Evolutionary conservation across 345 rosid species (phyloP), one percentile per base, ranked within the genome.

Genomic region (Erysimum cheiranthoides): DNA sequence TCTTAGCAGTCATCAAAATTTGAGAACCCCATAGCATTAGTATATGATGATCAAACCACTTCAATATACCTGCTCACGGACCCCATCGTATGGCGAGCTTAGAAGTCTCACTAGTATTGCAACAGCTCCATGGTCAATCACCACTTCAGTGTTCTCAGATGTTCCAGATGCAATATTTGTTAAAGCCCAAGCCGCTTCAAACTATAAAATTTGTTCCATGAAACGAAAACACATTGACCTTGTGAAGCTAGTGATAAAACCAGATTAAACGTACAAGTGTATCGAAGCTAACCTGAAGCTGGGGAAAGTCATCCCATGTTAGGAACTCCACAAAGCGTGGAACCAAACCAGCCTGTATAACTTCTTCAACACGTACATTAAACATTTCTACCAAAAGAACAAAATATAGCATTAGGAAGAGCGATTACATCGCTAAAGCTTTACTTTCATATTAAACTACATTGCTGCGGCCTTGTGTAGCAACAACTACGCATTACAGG

Each of bases 111-210:
- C 94, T 69, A 91, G 89, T 13, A 87, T 82, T 45, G 94, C 90
- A 40, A 91, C 94, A 73, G 93, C 97, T 25, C 97, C 97, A 82
- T 89, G 92, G 70, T 91, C 94, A 68, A 91, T 87, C 13, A 91
- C 93, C 73, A 89, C 97, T 86, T 82, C 89, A 8, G 97, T 91
- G 81, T 91, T 86, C 82, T 91, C 97, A 47, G 97, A 91, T 65
- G 97, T 89, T 52, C 97, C 97, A 56, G 97, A 91, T 66, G 97
- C 94, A 75, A 89, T 89, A 80, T 91, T 91, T 51, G 97, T 91
- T 61, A 91, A 85, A 7, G 94, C 94, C 97, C 97, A 91, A 76
- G 97, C 97, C 2, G 94, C 92, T 79, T 91, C 97, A 61, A 89
- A 91, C 97, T 91, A 72, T 31, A 82, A 30, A 18, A 57, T 30